A percentile compares a stretch with the other conserved stretches of the same genome.
Conservation (phyloP, 768 basidiomycete genomes). For the Podaxis sp. region DNA sequence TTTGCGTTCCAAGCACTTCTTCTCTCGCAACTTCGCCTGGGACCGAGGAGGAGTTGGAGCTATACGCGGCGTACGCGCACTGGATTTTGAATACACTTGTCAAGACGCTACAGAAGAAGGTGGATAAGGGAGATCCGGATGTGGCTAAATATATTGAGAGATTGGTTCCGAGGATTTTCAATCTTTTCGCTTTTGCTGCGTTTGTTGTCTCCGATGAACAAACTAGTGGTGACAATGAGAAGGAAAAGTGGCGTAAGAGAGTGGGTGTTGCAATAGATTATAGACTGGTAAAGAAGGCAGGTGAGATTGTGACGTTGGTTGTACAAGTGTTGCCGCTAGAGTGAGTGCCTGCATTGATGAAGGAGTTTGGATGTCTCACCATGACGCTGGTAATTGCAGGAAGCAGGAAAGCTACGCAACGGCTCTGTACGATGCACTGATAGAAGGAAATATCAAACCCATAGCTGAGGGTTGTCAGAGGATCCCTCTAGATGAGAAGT, state of each 20-base stretch:
- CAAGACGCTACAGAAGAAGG: conserved; percentile 49
- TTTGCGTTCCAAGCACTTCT: conserved; percentile 37
- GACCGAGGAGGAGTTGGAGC: conserved; percentile 42
- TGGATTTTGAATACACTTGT: conserved; percentile 71
- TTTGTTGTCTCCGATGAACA: conserved; percentile 22
- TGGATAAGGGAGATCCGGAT: conserved; percentile 56
- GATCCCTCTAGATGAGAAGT: conserved; percentile 27
- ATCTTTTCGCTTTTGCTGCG: conserved; percentile 48
- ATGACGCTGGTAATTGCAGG: conserved; percentile 30
- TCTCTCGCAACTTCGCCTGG: conserved; percentile 5
- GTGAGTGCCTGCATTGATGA: conserved; percentile 43
- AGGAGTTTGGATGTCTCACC: conserved; percentile 4
- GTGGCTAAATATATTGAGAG: conserved; percentile 76
- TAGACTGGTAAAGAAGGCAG: conserved; percentile 57
- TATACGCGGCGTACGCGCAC: conserved; percentile 79
- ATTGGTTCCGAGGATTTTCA: conserved; percentile 68
- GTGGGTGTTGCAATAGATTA: conserved; percentile 41
- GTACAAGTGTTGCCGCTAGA: conserved; percentile 55
- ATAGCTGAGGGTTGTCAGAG: conserved; percentile 56
- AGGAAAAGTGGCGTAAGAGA: conserved; percentile 55
- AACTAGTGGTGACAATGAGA: conserved; percentile 30
- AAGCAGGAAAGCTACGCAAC: conserved; percentile 57
- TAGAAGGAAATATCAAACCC: conserved; percentile 45
- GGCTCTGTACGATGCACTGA: conserved; percentile 49
- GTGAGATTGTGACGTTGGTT: conserved; percentile 63